Conservation (phyloP, 495 filamentous ascomycete species). For the Xylaria longipes region DNA sequence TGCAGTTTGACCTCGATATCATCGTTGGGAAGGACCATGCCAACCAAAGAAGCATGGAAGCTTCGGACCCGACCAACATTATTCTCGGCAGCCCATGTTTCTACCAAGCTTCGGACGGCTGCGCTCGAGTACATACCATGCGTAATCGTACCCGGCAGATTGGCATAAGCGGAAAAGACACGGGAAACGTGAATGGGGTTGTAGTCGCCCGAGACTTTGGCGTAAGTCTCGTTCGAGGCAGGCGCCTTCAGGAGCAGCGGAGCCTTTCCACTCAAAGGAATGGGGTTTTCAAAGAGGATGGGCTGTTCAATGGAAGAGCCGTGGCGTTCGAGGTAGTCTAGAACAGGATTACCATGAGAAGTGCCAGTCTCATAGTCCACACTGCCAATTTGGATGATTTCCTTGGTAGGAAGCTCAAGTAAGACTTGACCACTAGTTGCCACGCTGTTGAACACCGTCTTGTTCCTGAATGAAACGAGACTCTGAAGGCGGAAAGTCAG, state of each 20-base stretch:
- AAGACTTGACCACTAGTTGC: slow-evolving; percentile 93
- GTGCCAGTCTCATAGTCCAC: slow-evolving; percentile 90
- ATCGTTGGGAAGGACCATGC: slow-evolving; percentile 98
- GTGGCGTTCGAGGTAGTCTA: slow-evolving; percentile 92
- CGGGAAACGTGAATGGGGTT: slow-evolving; percentile 99
- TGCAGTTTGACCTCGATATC: slow-evolving; percentile 91
- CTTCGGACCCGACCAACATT: slow-evolving; percentile 96
- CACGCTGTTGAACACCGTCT: slow-evolving; percentile 88
- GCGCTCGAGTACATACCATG: slow-evolving; percentile 99
- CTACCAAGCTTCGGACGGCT: slow-evolving; percentile 95
- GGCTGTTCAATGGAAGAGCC: slow-evolving; percentile 95
- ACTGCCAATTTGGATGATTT: slow-evolving; percentile 92
- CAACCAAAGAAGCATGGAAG: slow-evolving; percentile 92
- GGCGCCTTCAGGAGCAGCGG: slow-evolving; percentile 86
- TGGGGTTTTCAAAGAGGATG: slow-evolving; percentile 95
- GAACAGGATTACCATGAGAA: slow-evolving; percentile 94
- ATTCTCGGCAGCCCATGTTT: slow-evolving; percentile 99
- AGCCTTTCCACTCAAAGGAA: slow-evolving; percentile 92
- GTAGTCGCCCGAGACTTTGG: slow-evolving; percentile 95
- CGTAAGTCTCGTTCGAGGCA: slow-evolving; percentile 97
- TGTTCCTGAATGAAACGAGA: slow-evolving; percentile 92
- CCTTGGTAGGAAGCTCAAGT: slow-evolving; percentile 94
- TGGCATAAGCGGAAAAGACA: slow-evolving; percentile 94
- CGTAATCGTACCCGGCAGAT: slow-evolving; percentile 93
- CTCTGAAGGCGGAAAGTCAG: slow-evolving; percentile 95